These are phyloP conservation scores for Apiotrichum gamsii DNA, from an alignment of 1,284 basidiomycete species.

Conservation along the genomic window DNA sequence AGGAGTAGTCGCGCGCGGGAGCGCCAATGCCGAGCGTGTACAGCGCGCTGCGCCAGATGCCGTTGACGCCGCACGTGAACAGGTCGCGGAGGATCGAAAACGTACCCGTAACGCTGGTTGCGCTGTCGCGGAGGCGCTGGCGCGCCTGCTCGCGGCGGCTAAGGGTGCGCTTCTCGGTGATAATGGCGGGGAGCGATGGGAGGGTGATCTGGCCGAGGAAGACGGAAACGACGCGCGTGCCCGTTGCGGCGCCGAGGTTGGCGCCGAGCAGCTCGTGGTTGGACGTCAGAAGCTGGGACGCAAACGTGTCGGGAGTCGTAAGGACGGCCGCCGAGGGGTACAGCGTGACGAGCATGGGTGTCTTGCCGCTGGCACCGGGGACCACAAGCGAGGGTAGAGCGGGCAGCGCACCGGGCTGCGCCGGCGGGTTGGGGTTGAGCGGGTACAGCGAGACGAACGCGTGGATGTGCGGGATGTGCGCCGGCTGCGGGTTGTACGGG, in stretches of 20 bases:
- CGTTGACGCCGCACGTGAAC: slow-evolving; percentile 1
- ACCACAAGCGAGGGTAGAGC: slow-evolving; percentile 41
- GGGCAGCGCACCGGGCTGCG: slow-evolving; percentile 38
- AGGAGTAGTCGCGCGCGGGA: slow-evolving; percentile 27
- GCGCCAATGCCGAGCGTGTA: slow-evolving; percentile 28
- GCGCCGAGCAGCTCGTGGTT: slow-evolving; percentile 36
- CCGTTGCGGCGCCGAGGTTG: slow-evolving; percentile 34
- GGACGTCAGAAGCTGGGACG: slow-evolving; percentile 36
- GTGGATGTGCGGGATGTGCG: slow-evolving; percentile 38
- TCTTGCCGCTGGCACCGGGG: slow-evolving; percentile 19
- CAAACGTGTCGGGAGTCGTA: slow-evolving; percentile 37
- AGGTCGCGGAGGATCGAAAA: slow-evolving; percentile 31
- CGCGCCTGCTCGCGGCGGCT: slow-evolving; percentile 29
- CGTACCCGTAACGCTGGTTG: slow-evolving; percentile 20
- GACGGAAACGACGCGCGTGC: slow-evolving; percentile 31
- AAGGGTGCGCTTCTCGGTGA: slow-evolving; percentile 24
- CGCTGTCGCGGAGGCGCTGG: slow-evolving; percentile 19
- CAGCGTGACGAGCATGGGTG: slow-evolving; percentile 36
- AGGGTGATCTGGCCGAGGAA: slow-evolving; percentile 35
- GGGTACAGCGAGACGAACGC: slow-evolving; percentile 45
- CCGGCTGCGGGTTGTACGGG: slow-evolving; percentile 36
- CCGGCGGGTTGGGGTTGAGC: slow-evolving; percentile 34
- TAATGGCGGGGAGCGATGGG: slow-evolving; percentile 33
- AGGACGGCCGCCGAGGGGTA: slow-evolving; percentile 40
- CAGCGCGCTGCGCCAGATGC: slow-evolving; percentile 6